A percentile compares a stretch with the other conserved stretches of the same genome.
These are phyloP conservation scores for Aspergillus glaucus DNA, from an alignment of 2,329 filamentous ascomycete species.

Conservation along the genomic window DNA sequence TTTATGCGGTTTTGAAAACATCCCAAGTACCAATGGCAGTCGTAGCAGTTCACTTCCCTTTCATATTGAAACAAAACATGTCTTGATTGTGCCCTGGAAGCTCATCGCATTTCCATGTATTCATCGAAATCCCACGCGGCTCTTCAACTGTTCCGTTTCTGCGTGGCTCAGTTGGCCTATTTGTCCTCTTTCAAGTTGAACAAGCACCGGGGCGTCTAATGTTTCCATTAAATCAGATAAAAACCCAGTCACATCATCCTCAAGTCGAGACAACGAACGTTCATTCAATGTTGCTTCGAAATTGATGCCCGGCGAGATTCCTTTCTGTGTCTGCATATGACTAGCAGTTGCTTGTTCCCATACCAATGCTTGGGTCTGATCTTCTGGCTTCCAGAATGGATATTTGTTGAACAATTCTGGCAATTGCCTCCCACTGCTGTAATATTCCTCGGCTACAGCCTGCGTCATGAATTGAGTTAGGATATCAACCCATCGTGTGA, in stretches of 20 bases:
- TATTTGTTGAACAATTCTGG: constrained; percentile 36
- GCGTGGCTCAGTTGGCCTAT: constrained; percentile 32
- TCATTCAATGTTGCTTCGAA: constrained; percentile 20
- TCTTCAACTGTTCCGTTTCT: constrained; percentile 33
- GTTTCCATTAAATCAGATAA: constrained; percentile 38
- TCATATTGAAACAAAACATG: no score
- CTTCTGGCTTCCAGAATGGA: constrained; percentile 39
- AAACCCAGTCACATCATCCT: constrained; percentile 35
- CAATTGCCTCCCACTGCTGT: constrained; percentile 29
- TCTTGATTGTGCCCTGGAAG: no score
- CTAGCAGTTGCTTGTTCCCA: constrained; percentile 20
- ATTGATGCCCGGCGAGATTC: constrained; percentile 14
- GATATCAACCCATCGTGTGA: constrained; percentile 41
- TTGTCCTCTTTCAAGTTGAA: constrained; percentile 47
- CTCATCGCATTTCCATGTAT: no score
- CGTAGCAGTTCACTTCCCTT: no score
- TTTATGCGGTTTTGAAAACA: neutral
- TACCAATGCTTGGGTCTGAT: constrained; percentile 31
- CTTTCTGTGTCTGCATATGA: constrained; percentile 14
- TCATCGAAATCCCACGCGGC: constrained; percentile 18
- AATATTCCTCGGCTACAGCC: constrained; percentile 44
- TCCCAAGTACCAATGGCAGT: no score
- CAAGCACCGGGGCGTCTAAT: constrained; percentile 43
- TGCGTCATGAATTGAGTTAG: constrained; percentile 46
- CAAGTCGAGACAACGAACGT: constrained; percentile 33